Percentiles rank a stretch among this genome's conserved stretches.
These are phyloP conservation scores for Euclidium syriacum DNA, from an alignment of 345 rosid species.

Conservation along the genomic window DNA sequence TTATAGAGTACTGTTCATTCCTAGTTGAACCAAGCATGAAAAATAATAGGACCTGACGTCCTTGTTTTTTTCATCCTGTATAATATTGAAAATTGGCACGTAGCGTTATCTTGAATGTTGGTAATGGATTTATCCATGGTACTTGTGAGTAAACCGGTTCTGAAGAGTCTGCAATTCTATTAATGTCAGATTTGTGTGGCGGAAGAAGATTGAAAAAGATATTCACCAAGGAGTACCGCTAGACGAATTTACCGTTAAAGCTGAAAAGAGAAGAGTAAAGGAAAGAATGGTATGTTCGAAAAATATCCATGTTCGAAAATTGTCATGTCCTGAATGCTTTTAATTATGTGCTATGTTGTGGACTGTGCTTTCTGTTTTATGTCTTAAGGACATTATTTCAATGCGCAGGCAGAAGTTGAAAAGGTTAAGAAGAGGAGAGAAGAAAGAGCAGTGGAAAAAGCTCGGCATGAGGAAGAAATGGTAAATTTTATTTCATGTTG, in stretches of 20 bases:
- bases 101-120: neutral
- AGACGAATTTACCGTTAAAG: conserved; percentile 63
- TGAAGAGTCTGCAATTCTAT: neutral
- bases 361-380: conserved; percentile 3
- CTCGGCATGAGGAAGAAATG: conserved; percentile 94
- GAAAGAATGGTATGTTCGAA: conserved; percentile 75
- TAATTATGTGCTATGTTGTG: neutral
- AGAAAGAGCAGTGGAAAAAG: conserved; percentile 90
- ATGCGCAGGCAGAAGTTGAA: conserved; percentile 79
- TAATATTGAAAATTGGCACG: no score
- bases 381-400: neutral
- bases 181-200: conserved; percentile 74
- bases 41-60: no score
- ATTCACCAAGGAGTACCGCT: conserved; percentile 61
- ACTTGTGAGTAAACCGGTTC: conserved; percentile 1
- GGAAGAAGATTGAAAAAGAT: conserved; percentile 90
- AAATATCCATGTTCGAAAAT: neutral
- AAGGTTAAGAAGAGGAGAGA: conserved; percentile 96
- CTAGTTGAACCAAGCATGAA: no score
- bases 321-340: no score
- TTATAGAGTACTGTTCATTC: no score
- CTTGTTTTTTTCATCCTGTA: no score
- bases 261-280: conserved; percentile 72
- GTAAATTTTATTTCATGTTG: conserved; percentile 37
- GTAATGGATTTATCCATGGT: neutral